These are phyloP conservation scores for Saussurea involucrata DNA, from an alignment of 129 eudicot species.

Conservation along the genomic window DNA sequence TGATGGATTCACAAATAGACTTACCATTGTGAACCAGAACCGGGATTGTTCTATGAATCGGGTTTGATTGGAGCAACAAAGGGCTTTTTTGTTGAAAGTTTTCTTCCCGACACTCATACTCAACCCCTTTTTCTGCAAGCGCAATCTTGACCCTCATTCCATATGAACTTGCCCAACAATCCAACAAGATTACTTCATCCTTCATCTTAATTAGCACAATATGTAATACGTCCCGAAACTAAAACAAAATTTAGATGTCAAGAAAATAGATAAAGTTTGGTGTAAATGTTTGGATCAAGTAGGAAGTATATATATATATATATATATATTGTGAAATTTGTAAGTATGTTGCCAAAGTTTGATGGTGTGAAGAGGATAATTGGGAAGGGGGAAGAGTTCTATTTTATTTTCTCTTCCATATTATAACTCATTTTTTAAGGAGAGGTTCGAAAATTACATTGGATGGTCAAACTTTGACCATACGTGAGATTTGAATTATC, in stretches of 20 bases:
- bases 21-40: constrained; percentile 31
- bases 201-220: constrained; percentile 5
- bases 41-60: constrained; percentile 30
- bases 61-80: constrained; percentile 28
- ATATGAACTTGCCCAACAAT: constrained; percentile 30
- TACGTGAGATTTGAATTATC: not conserved
- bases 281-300: not conserved
- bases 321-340: constrained; percentile 2
- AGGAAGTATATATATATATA: not conserved
- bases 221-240: not conserved
- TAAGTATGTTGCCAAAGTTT: constrained; percentile 7
- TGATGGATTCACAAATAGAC: constrained; percentile 34
- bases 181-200: constrained; percentile 20
- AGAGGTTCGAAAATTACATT: not conserved
- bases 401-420: not conserved
- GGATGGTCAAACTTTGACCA: not conserved
- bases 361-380: constrained; percentile 15
- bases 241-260: not conserved
- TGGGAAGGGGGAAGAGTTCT: not conserved
- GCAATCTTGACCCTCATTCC: constrained; percentile 39
- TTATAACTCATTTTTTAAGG: not conserved
- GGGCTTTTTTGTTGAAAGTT: constrained; percentile 27
- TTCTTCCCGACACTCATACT: constrained; percentile 30
- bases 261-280: not conserved
- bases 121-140: constrained; percentile 28